Base-by-base conservation (phyloP, 2,329 filamentous ascomycete species). In the Cercospora nicotianae region DNA sequence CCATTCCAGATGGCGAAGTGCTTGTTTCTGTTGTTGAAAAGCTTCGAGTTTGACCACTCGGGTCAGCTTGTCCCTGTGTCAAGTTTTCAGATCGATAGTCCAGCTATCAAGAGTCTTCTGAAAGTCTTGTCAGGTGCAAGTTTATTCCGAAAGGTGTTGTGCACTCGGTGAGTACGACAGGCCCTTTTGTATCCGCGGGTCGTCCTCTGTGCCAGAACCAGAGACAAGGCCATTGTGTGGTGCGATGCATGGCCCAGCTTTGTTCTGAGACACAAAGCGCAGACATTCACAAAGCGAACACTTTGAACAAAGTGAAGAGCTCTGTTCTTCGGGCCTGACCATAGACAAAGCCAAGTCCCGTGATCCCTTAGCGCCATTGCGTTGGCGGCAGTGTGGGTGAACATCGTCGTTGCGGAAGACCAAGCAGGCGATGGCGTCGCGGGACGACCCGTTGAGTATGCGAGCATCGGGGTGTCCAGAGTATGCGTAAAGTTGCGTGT, bases 71-170 rank as follows among this genome's bases (percentile, higher is more conserved):
- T 31, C 6, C n/a, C 53, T 64, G 48, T 39, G 31, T 12, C 62
- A 58, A 59, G 53, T 48, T 23, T 48, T 48, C 36, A 53, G 23
- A 18, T 42, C 26, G 62, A 64, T 59, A 64, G 62, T 51, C 62
- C 62, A 59, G 62, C 62, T 64, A 64, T 64, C 62, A 16, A 64
- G 18, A 16, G 31, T 45, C 36, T 13, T 31, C 28, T 13, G 23
- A 31, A 31, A 59, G 62, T 23, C 51, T 64, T 45, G 53, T 31
- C 51, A 59, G 62, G 23, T 51, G n/a, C 26, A 53, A 63, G 60
- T 30, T 8, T 31, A 13, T 12, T 36, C n/a, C 8, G 6, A 30
- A 63, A 53, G 30, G 26, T 36, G 5, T 1, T 23, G 23, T 26
- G 23, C 23, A 28, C 26, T 6, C 8, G 13, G 23, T 55, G 20